Percentiles rank a stretch among this genome's conserved stretches.
phyloP scores from a whole-genome alignment of 495 filamentous ascomycete genomes.

The Penicillium subrubescens region DNA sequence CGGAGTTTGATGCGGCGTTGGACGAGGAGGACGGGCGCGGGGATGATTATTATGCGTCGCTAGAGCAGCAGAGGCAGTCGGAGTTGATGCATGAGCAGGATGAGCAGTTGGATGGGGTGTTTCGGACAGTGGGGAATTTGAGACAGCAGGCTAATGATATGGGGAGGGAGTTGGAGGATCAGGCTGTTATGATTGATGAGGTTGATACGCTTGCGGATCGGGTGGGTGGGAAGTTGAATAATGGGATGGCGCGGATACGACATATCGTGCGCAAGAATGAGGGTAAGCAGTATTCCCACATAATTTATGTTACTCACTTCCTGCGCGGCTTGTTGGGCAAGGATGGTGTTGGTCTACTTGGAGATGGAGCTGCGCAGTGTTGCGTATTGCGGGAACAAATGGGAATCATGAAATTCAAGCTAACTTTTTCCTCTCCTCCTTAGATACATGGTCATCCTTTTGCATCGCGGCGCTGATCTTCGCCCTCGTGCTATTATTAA shows the following conservation, averaged over 20 bases:
- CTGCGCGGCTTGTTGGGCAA: not conserved
- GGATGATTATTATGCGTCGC: constrained; percentile 76
- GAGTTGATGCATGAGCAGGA: constrained; percentile 96
- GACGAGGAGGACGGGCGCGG: constrained; percentile 42
- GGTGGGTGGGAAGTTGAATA: constrained; percentile 82
- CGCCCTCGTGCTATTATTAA: constrained; percentile 80
- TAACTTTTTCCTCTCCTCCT: constrained; percentile 32
- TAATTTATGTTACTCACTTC: not conserved
- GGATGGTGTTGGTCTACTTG: not conserved
- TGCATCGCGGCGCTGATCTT: constrained; percentile 87
- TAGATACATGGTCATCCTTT: constrained; percentile 84
- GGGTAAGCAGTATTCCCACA: constrained; percentile 54
- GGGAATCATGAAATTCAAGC: constrained; percentile 24
- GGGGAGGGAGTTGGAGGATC: constrained; percentile 94
- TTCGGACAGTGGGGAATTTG: constrained; percentile 86
- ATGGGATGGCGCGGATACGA: constrained; percentile 80
- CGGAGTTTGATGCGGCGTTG: constrained; percentile 59
- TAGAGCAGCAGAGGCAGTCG: constrained; percentile 88
- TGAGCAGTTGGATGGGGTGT: constrained; percentile 87
- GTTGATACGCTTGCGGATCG: constrained; percentile 82
- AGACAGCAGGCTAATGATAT: constrained; percentile 89
- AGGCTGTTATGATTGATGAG: constrained; percentile 76
- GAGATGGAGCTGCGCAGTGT: not conserved
- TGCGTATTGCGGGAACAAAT: constrained; percentile 9
- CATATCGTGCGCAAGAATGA: constrained; percentile 90